Base-by-base conservation (phyloP, 2,329 filamentous ascomycete species). In the Albophoma yamanashiensis region DNA sequence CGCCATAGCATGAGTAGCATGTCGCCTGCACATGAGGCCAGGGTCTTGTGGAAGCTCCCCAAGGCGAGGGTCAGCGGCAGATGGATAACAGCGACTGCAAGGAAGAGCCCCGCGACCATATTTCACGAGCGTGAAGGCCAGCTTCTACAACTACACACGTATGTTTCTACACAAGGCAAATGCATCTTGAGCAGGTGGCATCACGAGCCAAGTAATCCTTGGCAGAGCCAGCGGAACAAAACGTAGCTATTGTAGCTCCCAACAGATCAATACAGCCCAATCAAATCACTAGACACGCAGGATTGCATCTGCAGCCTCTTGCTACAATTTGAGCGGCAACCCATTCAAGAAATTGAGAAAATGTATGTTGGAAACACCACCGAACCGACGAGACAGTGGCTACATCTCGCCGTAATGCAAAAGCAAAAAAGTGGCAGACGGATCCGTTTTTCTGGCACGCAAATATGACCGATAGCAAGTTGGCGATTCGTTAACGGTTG, bases 381-480 rank as follows among this genome's bases (percentile, higher is more conserved):
- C 65, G 61, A 59, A 45, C 64, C 66, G 63, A 58, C 60, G 63
- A 68, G 68, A 71, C 62, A 65, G 61, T 58, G 55, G 40, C 50
- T 47, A 39, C 47, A 59, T 61, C 66, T 64, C 60, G 62, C 61
- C 64, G 58, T 43, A n/a, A 40, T 62, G 59, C 50, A 61, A 64
- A 59, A 60, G 62, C 64, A 63, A 67, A 63, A 63, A 67, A 67
- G 61, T 62, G 63, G 65, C 62, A 65, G 63, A 61, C 63, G 61
- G 67, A 61, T 69, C 71, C 68, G 64, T 81, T 53, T 76, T 62
- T 84, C 80, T 84, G 69, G 81, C 82, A 83, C 78, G 74, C 73
- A 81, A 81, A 82, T 83, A 81, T 84, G 82, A 84, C 81, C 81
- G 77, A 76, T 68, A 76, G 72, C 69, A 75, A 81, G 78, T 82